Evolutionary conservation across 108 stramenopile genomes (phyloP).

Genomic region (Nannochloropsis salina): DNA sequence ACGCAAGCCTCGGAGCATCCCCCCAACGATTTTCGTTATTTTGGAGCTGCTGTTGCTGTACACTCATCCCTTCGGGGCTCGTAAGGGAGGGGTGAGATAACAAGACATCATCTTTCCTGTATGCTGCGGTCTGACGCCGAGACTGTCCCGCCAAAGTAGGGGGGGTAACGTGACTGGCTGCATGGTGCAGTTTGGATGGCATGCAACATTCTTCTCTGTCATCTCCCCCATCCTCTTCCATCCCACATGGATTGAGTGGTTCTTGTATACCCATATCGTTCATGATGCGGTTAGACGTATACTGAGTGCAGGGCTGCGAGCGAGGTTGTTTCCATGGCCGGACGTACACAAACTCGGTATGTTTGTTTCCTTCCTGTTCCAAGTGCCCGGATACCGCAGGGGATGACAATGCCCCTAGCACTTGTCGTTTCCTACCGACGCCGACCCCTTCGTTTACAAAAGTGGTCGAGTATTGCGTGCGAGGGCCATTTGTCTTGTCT

Average conservation of each 20-base stretch:
- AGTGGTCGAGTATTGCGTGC: not conserved
- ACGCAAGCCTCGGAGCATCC: too few relatives aligned
- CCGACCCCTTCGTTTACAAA: not conserved
- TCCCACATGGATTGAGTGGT: not conserved
- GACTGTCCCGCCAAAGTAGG: not conserved
- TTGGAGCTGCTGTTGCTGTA: too few relatives aligned
- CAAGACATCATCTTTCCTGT: not conserved
- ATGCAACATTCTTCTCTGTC: not conserved
- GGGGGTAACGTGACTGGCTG: not conserved
- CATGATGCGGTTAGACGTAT: too few relatives aligned
- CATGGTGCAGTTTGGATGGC: not conserved
- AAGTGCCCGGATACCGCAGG: not conserved
- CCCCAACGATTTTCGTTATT: too few relatives aligned
- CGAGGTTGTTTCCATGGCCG: not conserved
- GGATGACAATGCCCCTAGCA: not conserved
- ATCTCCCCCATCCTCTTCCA: not conserved
- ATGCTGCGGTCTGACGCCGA: slow-evolving; percentile 6
- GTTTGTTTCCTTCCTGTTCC: not conserved
- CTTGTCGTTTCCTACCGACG: not conserved
- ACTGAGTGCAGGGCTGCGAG: not conserved
- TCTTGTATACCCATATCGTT: too few relatives aligned
- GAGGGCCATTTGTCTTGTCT: not conserved
- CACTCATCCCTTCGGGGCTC: too few relatives aligned
- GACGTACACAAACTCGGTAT: not conserved
- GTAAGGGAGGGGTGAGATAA: too few relatives aligned